phyloP scores from a whole-genome alignment of 345 rosid species.

The Punica granatum region DNA sequence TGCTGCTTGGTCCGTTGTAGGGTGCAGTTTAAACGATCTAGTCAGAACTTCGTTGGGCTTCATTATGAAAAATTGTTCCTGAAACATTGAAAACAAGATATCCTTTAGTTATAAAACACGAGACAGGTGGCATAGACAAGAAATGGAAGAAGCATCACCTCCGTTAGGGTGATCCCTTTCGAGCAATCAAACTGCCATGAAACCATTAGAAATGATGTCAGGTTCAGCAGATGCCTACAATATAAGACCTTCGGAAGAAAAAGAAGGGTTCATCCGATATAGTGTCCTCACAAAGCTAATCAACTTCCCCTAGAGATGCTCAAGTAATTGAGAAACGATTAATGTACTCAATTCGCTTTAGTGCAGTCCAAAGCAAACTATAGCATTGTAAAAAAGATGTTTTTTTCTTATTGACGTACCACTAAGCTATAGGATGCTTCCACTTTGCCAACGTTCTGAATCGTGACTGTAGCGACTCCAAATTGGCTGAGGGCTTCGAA shows the following conservation, averaged over 20 bases:
- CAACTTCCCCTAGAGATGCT: neutral
- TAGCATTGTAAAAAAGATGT: too few relatives aligned
- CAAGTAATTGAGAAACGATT: neutral
- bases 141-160: conserved; percentile 31
- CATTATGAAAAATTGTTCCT: conserved; percentile 92
- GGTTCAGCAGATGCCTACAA: neutral
- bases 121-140: neutral
- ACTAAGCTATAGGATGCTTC: conserved; percentile 94
- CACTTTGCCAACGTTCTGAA: conserved; percentile 66
- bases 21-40: conserved; percentile 68
- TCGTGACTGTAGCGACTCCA: conserved; percentile 72
- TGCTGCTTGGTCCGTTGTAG: conserved; percentile 80
- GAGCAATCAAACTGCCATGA: conserved; percentile 75
- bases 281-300: neutral
- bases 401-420: conserved; percentile 47
- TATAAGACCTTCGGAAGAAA: neutral
- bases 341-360: neutral
- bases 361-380: neutral
- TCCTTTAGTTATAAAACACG: neutral
- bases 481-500: conserved; percentile 85
- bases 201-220: conserved; percentile 5
- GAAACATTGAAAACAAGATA: conserved; percentile 15
- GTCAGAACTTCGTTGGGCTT: conserved; percentile 54
- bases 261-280: neutral
- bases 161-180: conserved; percentile 59